Conservation (phyloP, 1,284 basidiomycete genomes). For the Microbotryum violaceum region DNA sequence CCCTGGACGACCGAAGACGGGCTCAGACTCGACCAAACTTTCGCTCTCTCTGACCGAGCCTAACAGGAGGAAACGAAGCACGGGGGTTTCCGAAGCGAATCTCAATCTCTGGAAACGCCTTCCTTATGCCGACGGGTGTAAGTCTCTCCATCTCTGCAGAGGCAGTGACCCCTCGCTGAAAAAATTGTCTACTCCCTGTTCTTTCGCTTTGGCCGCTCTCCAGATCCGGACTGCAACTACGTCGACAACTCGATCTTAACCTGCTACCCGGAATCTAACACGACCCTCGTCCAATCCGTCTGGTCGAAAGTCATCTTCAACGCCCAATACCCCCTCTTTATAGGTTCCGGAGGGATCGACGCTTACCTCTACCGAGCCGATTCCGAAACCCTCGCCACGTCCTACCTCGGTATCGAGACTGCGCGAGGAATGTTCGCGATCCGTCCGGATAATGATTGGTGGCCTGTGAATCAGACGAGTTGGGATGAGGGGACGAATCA, state of each 20-base stretch:
- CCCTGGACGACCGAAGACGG: no score
- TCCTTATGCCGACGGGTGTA: conserved; percentile 18
- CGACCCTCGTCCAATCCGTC: conserved; percentile 55
- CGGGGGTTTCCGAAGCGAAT: no score
- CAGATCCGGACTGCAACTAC: conserved; percentile 38
- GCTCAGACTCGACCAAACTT: no score
- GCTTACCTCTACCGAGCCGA: conserved; percentile 64
- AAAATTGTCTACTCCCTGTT: background rate
- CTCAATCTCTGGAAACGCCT: conserved; percentile 2
- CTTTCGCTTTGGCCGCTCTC: background rate
- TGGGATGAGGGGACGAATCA: conserved; percentile 47
- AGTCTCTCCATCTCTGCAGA: background rate
- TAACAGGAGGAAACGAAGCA: no score
- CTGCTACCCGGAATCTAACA: conserved; percentile 56
- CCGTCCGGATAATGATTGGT: conserved; percentile 66
- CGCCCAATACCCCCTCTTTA: conserved; percentile 33
- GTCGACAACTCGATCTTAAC: conserved; percentile 59
- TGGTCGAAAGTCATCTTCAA: conserved; percentile 66
- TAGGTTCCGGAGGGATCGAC: conserved; percentile 46
- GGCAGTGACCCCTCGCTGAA: no score
- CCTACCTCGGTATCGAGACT: conserved; percentile 46
- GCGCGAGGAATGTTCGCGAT: conserved; percentile 51
- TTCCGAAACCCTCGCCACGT: conserved; percentile 41
- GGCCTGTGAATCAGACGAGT: conserved; percentile 50
- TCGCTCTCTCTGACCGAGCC: no score